Evolutionary conservation across 306 rosid genomes (phyloP).

Genomic region (Carpinus viminea): DNA sequence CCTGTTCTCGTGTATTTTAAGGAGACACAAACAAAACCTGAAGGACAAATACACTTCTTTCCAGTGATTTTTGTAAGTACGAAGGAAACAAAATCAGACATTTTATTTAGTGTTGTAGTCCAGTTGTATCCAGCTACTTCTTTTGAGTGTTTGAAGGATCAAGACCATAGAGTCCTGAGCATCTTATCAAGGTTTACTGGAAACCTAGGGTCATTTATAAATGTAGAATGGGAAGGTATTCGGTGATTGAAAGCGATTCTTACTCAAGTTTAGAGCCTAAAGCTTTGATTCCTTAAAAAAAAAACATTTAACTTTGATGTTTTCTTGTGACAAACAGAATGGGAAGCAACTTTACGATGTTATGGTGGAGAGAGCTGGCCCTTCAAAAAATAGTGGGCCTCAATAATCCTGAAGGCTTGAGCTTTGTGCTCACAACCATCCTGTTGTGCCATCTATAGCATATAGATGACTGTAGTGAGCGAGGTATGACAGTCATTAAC

Average conservation of each 20-base stretch:
- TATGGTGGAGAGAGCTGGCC: constrained; percentile 97
- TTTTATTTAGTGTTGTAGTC: constrained; percentile 1
- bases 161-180: background rate
- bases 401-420: constrained; percentile 38
- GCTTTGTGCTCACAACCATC: constrained; percentile 23
- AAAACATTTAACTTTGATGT: constrained; percentile 9
- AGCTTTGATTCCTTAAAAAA: constrained; percentile 8
- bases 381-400: constrained; percentile 80
- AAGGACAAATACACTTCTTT: constrained; percentile 95
- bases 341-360: constrained; percentile 89
- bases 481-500: background rate
- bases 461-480: background rate
- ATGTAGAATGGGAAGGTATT: constrained; percentile 1
- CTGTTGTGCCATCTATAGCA: background rate
- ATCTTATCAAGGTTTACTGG: constrained; percentile 4
- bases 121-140: background rate
- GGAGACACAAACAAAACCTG: constrained; percentile 92
- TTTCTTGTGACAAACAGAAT: constrained; percentile 56
- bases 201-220: background rate
- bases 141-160: background rate
- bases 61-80: constrained; percentile 87
- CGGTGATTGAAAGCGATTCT: constrained; percentile 8
- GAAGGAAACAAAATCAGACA: constrained; percentile 14
- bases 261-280: constrained; percentile 8
- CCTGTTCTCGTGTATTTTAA: constrained; percentile 91